Conservation (phyloP, 495 filamentous ascomycete species). For the Penicillium samsonianum region DNA sequence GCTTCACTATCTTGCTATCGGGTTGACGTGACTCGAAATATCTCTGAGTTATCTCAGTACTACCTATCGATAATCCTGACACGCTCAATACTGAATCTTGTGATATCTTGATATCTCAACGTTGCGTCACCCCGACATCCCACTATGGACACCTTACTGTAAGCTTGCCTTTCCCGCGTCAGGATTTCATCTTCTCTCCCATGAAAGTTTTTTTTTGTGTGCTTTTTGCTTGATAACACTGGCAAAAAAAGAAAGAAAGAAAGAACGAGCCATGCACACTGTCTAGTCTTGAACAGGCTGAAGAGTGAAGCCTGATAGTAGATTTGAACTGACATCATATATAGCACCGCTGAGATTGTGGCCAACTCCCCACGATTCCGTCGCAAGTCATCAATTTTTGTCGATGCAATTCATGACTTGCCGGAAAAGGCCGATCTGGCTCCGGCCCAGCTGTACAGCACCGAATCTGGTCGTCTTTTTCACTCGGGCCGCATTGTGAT, state of each 20-base stretch:
- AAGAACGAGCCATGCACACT: neutral
- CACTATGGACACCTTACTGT: slow-evolving; percentile 80
- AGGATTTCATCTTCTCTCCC: neutral
- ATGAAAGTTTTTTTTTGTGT: neutral
- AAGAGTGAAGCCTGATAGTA: slow-evolving; percentile 1
- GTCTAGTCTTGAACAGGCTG: slow-evolving; percentile 33
- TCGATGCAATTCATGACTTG: slow-evolving; percentile 96
- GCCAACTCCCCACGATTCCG: slow-evolving; percentile 81
- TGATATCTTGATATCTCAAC: neutral
- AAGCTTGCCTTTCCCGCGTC: slow-evolving; percentile 37
- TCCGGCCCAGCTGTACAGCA: slow-evolving; percentile 96
- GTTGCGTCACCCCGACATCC: slow-evolving; percentile 10
- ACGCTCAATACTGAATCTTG: neutral
- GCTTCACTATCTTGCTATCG: slow-evolving; percentile 1
- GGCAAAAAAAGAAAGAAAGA: neutral
- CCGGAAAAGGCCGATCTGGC: slow-evolving; percentile 82
- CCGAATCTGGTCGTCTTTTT: slow-evolving; percentile 93
- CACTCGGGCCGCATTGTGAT: slow-evolving; percentile 97
- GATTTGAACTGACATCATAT: slow-evolving; percentile 30
- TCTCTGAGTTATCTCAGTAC: neutral
- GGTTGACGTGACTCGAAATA: neutral
- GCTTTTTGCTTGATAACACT: slow-evolving; percentile 6
- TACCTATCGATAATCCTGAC: neutral
- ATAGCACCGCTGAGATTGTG: slow-evolving; percentile 75
- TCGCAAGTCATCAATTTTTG: slow-evolving; percentile 89